Conservation (phyloP, 257 asterid genomes). For the Perilla frutescens region DNA sequence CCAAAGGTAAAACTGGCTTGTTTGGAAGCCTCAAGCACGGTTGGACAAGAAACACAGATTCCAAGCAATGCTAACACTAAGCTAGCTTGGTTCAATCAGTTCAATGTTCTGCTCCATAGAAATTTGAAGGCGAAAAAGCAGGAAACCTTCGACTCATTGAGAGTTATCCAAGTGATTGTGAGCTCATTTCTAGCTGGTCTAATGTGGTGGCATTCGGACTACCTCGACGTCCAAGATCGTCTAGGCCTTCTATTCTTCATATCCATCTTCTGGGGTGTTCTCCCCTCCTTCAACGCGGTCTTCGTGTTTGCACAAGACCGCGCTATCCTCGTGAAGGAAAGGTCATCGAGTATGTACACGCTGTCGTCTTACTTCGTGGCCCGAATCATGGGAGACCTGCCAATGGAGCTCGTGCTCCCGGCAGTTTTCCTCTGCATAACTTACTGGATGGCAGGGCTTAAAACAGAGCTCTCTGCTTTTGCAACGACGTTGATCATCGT, state of each 20-base stretch:
- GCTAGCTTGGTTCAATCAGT: conserved; percentile 68
- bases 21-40: conserved; percentile 42
- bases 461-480: conserved; percentile 61
- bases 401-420: conserved; percentile 89
- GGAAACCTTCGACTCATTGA: conserved; percentile 63
- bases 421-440: conserved; percentile 61
- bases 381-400: conserved; percentile 70
- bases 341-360: conserved; percentile 86
- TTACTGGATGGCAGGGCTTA: conserved; percentile 89
- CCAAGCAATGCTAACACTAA: conserved; percentile 33
- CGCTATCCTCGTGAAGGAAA: conserved; percentile 73
- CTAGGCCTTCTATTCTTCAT: conserved; percentile 87
- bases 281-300: conserved; percentile 71
- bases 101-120: conserved; percentile 66
- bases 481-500: conserved; percentile 51
- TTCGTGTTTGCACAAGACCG: conserved; percentile 88
- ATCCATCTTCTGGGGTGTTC: conserved; percentile 88
- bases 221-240: conserved; percentile 67
- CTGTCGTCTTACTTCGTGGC: conserved; percentile 90
- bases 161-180: conserved; percentile 70
- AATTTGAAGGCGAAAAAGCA: conserved; percentile 69
- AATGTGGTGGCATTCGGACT: conserved; percentile 91
- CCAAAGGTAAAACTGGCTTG: conserved; percentile 68
- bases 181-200: conserved; percentile 75
- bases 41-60: conserved; percentile 21